Evolutionary conservation across 306 rosid genomes (phyloP).

Genomic region (Glycine latifolia): DNA sequence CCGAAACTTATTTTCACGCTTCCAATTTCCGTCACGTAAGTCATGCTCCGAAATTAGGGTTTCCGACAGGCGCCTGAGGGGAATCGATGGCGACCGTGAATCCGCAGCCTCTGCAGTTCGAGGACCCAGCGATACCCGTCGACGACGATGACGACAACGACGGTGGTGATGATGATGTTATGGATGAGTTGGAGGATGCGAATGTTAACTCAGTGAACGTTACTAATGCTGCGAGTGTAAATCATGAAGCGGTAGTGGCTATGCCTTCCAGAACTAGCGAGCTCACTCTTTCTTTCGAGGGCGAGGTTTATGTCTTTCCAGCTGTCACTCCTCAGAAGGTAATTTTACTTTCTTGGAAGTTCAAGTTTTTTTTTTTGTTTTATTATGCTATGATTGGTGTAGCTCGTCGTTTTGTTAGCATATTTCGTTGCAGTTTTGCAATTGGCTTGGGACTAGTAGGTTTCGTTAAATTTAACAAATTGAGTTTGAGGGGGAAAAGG

Average conservation of each 20-base stretch:
- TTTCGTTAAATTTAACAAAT: background rate
- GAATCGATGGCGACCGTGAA: slow-evolving; percentile 72
- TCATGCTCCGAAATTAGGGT: slow-evolving; percentile 59
- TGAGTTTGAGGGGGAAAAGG: background rate
- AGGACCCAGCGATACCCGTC: slow-evolving; percentile 51
- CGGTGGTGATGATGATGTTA: slow-evolving; percentile 55
- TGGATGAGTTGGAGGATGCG: slow-evolving; percentile 72
- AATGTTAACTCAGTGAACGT: slow-evolving; percentile 58
- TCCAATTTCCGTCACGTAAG: slow-evolving; percentile 18
- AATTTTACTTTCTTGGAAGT: slow-evolving; percentile 6
- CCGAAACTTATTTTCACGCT: slow-evolving; percentile 26
- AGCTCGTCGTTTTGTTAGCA: slow-evolving; percentile 8
- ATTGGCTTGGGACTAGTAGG: background rate
- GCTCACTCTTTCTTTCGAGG: slow-evolving; percentile 96
- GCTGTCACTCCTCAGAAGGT: slow-evolving; percentile 93
- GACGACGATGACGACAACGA: slow-evolving; percentile 40
- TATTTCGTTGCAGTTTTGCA: background rate
- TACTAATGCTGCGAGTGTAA: slow-evolving; percentile 47
- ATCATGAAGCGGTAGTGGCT: slow-evolving; percentile 56
- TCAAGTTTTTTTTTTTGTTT: background rate
- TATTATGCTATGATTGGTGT: background rate
- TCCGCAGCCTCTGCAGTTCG: slow-evolving; percentile 71
- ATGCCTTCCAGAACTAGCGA: slow-evolving; percentile 80
- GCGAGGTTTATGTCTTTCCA: slow-evolving; percentile 95
- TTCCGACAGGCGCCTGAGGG: slow-evolving; percentile 36